Conservation (phyloP, 1,284 basidiomycete genomes). For the Leccinum cinnamomeum region DNA sequence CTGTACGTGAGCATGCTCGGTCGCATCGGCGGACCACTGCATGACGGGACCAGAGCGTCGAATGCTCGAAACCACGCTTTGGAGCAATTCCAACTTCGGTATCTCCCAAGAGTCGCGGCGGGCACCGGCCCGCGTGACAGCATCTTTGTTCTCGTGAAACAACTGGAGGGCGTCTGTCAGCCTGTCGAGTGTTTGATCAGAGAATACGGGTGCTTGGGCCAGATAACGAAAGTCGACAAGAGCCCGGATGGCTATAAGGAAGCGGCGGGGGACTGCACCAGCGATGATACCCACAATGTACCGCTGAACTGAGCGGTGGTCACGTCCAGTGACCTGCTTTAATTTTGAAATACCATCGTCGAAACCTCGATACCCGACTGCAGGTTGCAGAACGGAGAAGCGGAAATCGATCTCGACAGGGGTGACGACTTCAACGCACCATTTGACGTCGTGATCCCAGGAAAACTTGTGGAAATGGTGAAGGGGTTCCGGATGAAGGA, state of each 20-base stretch:
- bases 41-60: neutral
- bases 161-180: neutral
- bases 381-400: no score
- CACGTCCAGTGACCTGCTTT: no score
- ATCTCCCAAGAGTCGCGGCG: neutral
- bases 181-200: neutral
- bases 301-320: no score
- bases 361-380: no score
- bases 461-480: neutral
- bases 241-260: no score
- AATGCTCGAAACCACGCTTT: neutral
- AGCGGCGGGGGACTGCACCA: no score
- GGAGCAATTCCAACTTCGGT: neutral
- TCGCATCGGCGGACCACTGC: neutral
- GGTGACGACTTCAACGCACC: no score
- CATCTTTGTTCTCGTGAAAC: neutral
- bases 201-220: neutral
- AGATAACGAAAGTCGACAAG: neutral
- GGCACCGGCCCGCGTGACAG: neutral
- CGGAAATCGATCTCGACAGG: no score
- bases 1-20: neutral
- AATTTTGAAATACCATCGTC: no score
- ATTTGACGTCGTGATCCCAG: no score
- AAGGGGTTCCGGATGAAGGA: neutral
- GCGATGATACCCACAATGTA: no score